Evolutionary conservation across 1,284 basidiomycete genomes (phyloP), one percentile per base, ranked within the genome.

Genomic region (Sanguinoderma infundibulare): DNA sequence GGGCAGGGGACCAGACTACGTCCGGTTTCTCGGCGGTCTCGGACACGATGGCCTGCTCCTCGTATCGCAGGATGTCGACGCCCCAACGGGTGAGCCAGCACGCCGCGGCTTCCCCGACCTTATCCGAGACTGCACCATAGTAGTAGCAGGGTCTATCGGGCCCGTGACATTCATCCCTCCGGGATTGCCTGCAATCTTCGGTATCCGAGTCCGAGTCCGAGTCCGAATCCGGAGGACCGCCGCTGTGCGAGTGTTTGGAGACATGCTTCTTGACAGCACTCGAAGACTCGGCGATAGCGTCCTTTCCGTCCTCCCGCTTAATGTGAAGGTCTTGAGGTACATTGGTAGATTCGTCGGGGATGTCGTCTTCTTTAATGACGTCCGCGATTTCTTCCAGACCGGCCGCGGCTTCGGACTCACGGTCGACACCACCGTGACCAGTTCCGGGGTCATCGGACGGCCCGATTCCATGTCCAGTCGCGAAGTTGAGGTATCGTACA

Each of bases 61-160:
- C 95, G 54, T 85, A 82, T 12, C 75, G 73, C 46, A 97, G 81
- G 59, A 96, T 82, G 72, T 97, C 95, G 20, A 78, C 74, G 0
- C 90, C 94, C 95, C 95, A 98, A 38, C 93, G 83, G 0, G 89
- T 83, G 12, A 97, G 81, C 95, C 95, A 98, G 73, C 92, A 95
- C 5, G 87, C 86, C 67, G 90, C 91, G 0, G 94, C 91, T 75
- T 97, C 94, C 28, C 95, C 95, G 63, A 98, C 92, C 78, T 95
- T 96, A 76, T 95, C 87, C 0, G 92, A 92, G 5, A 94, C 82
- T 24, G 86, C 81, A 24, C 95, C 96, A 71, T 96, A 96, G 71
- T 90, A 87, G 69, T 87, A 90, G 61, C 74, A 70, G 42, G 74
- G 71, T 38, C 67, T 67, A 6, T 26, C 5, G 5, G 51, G n/a